Base-by-base conservation (phyloP, 768 basidiomycete genomes). In the Xanthoconium stramineum region DNA sequence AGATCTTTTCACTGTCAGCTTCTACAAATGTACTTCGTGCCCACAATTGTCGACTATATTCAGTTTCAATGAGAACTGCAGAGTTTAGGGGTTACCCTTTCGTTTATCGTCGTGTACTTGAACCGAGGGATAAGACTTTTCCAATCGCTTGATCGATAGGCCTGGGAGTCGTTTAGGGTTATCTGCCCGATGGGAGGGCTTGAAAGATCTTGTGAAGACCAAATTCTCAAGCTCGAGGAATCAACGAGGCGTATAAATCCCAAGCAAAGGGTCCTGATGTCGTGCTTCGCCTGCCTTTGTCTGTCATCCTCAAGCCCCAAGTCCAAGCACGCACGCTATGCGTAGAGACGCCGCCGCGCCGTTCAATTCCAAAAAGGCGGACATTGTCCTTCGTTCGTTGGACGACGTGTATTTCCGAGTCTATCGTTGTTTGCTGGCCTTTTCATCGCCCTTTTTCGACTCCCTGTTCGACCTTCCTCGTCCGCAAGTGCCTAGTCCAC, bases 301-400 rank as follows among this genome's bases (percentile, higher is more conserved):
- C 39, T 30, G 24, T n/a, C 42, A 42, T 44, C 45, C 39, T 24
- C 24, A 4, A 24, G 24, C 24, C 24, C 24, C 24, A 24, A 24
- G 24, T 24, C 37, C 36, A 24, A 38, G 8, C 48, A 45, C 39
- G 10, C 47, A 53, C 48, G 24, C 39, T 8, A 69, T 71, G 68
- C 49, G 37, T 13, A 54, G 49, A 51, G 62, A 65, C 43, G 70
- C 70, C 19, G 29, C 54, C 57, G 40, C 65, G 7, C 80, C 82
- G 1, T 83, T 84, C 65, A 66, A 83, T 51, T 68, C 76, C 46
- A 69, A 69, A 20, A 74, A 75, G 51, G 79, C 79, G 39, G 80
- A 83, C 54, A 69, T 83, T 39, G 74, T 80, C 57, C 66, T 84
- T 39, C 76, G 77, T 52, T 79, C 83, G 10, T 80, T 78, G 36